Conservation (phyloP, 1,284 basidiomycete species). For the Ustilago crameri region DNA sequence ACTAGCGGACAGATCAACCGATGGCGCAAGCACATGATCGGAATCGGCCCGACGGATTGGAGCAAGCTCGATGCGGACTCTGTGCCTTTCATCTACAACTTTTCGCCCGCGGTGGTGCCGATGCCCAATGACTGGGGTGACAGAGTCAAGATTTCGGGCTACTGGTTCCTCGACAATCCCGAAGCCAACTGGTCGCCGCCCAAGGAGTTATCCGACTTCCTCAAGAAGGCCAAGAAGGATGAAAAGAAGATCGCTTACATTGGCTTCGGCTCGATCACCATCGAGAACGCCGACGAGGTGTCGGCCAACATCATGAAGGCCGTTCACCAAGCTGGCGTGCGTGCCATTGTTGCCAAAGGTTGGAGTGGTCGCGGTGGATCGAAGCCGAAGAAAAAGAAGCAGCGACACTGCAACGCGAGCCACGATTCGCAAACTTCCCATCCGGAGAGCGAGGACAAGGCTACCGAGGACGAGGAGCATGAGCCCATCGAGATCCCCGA, state of each 20-base stretch:
- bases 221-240: conserved; percentile 74
- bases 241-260: conserved; percentile 70
- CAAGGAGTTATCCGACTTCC: conserved; percentile 72
- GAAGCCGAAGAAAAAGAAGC: conserved; percentile 24
- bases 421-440: conserved; percentile 2
- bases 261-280: conserved; percentile 70
- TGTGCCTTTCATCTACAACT: conserved; percentile 65
- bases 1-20: conserved; percentile 60
- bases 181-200: conserved; percentile 74
- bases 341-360: conserved; percentile 65
- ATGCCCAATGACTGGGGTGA: conserved; percentile 62
- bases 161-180: conserved; percentile 69
- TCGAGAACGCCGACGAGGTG: conserved; percentile 51
- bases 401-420: conserved; percentile 1
- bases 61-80: conserved; percentile 44
- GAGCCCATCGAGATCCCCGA: conserved; percentile 67
- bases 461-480: conserved; percentile 28
- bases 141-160: conserved; percentile 57
- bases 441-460: conserved; percentile 24
- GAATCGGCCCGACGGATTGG: conserved; percentile 49
- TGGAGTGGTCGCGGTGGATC: conserved; percentile 57
- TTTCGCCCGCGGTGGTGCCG: conserved; percentile 60
- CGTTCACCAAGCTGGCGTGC: conserved; percentile 52
- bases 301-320: conserved; percentile 65
- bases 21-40: conserved; percentile 59